Conservation (phyloP, 2,329 filamentous ascomycete genomes). For the Achaetomium macrosporum region DNA sequence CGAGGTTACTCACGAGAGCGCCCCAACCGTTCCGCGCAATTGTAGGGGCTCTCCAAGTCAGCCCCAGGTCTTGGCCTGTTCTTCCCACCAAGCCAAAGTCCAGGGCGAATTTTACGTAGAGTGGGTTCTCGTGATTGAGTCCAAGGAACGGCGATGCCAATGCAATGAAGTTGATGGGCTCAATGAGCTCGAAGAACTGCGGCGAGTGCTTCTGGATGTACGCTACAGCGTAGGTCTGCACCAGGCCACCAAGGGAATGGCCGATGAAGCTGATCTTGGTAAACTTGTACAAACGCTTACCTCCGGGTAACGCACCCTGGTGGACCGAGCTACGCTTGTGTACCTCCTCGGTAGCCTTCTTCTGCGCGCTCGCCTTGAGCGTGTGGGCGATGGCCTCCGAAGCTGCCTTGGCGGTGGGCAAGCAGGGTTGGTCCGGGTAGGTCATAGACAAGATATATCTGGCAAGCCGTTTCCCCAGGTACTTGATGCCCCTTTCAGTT, state of each 20-base stretch:
- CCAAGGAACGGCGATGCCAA: slow-evolving; percentile 85
- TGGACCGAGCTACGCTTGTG: slow-evolving; percentile 50
- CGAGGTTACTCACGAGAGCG: slow-evolving; percentile 75
- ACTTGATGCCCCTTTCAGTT: slow-evolving; percentile 94
- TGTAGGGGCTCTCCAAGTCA: slow-evolving; percentile 89
- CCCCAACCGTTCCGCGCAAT: slow-evolving; percentile 83
- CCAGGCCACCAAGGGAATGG: slow-evolving; percentile 82
- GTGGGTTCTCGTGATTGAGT: slow-evolving; percentile 91
- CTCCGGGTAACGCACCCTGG: slow-evolving; percentile 27
- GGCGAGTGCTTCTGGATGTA: slow-evolving; percentile 97
- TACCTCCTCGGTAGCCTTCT: slow-evolving; percentile 28
- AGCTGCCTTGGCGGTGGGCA: slow-evolving; percentile 55
- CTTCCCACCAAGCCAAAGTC: slow-evolving; percentile 96
- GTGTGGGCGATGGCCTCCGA: slow-evolving; percentile 38
- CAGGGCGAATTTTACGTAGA: slow-evolving; percentile 94
- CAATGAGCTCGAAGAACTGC: slow-evolving; percentile 78
- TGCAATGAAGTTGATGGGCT: slow-evolving; percentile 84
- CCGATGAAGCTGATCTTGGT: slow-evolving; percentile 94
- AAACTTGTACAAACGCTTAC: slow-evolving; percentile 65
- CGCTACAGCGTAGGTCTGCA: slow-evolving; percentile 90
- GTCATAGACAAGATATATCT: slow-evolving; percentile 86
- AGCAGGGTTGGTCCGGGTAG: slow-evolving; percentile 86
- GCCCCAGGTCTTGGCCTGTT: slow-evolving; percentile 87
- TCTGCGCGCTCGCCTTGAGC: slow-evolving; percentile 38
- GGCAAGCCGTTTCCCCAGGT: slow-evolving; percentile 87